These are phyloP conservation scores for Thelonectria rubi DNA, from an alignment of 2,329 filamentous ascomycete genomes.

Conservation along the genomic window DNA sequence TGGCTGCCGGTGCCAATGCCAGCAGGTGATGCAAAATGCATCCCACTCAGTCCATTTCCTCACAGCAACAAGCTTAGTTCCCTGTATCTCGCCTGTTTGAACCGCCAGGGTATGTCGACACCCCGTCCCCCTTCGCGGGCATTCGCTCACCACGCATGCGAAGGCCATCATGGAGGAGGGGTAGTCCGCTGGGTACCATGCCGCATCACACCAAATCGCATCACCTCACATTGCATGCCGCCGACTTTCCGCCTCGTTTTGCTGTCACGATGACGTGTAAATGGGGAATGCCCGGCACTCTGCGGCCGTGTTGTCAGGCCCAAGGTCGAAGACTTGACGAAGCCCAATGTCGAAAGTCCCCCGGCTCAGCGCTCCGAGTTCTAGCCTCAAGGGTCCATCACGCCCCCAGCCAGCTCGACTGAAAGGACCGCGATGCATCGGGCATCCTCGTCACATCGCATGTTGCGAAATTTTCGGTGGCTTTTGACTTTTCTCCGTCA, in stretches of 20 bases:
- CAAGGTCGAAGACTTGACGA: slow-evolving; percentile 12
- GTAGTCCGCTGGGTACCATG: slow-evolving; percentile 9
- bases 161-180: slow-evolving; percentile 11
- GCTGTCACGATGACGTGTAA: slow-evolving; percentile 36
- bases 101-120: slow-evolving; percentile 2
- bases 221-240: slow-evolving; percentile 26
- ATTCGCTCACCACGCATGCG: slow-evolving; percentile 11
- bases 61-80: slow-evolving; percentile 24
- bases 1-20: slow-evolving; percentile 1
- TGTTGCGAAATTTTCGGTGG: slow-evolving; percentile 16
- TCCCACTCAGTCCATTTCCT: slow-evolving; percentile 13
- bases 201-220: slow-evolving; percentile 24
- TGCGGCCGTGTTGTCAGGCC: slow-evolving; percentile 35
- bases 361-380: slow-evolving; percentile 24
- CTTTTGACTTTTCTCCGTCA: slow-evolving; percentile 23
- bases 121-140: slow-evolving; percentile 11
- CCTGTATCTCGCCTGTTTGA: slow-evolving; percentile 2
- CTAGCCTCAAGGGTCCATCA: neutral
- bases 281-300: slow-evolving; percentile 32
- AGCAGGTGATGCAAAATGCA: slow-evolving; percentile 25
- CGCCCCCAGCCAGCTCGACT: slow-evolving; percentile 17
- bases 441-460: slow-evolving; percentile 29
- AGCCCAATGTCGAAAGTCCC: slow-evolving; percentile 11
- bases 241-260: slow-evolving; percentile 18
- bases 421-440: slow-evolving; percentile 26